Evolutionary conservation across 2,329 filamentous ascomycete species (phyloP), one percentile per base, ranked within the genome.

Genomic region (Pestalotiopsis sp.): DNA sequence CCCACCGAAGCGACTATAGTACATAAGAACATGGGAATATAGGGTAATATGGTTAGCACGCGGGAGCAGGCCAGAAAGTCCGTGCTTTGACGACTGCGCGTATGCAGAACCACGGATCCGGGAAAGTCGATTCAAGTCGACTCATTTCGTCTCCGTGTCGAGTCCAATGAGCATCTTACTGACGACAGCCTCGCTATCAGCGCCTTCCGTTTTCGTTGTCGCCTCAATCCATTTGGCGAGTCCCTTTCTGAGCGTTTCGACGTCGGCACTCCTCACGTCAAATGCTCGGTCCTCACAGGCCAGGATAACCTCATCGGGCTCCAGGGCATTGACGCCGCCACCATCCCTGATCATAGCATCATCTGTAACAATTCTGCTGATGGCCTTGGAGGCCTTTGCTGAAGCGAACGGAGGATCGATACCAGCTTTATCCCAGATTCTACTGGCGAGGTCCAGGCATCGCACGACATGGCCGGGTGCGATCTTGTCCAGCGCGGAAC

Each of bases 281-380:
- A 92, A 84, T 0, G 91, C 93, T 14, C 92, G 85, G 72, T 94
- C 92, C 68, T 89, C 85, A 74, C 92, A 92, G 14, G 93, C 93
- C 69, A 94, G 85, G 70, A 82, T 81, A 23, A 94, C 81, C 82
- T 97, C 94, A 52, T 88, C 86, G 7, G 80, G 80, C 71, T 86
- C 86, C 73, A 97, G 81, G 25, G 81, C 85, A 3, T 76, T 72
- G 4, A 87, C 85, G 0, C 91, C 92, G 1, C 92, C 92, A 61
- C 88, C 87, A 49, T 84, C 81, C 20, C 85, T 75, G 62, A 98
- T 86, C 78, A 95, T 82, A 71, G 76, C 80, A 80, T 97, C 94
- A 80, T 98, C 95, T 49, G 85, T 81, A 61, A 85, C 85, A 71
- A 98, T 78, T 76, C 92, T 93, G 56, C 84, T 81, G 73, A 94